Base-by-base conservation (phyloP, 768 basidiomycete genomes). In the Xerocomus brunneocitrinus region DNA sequence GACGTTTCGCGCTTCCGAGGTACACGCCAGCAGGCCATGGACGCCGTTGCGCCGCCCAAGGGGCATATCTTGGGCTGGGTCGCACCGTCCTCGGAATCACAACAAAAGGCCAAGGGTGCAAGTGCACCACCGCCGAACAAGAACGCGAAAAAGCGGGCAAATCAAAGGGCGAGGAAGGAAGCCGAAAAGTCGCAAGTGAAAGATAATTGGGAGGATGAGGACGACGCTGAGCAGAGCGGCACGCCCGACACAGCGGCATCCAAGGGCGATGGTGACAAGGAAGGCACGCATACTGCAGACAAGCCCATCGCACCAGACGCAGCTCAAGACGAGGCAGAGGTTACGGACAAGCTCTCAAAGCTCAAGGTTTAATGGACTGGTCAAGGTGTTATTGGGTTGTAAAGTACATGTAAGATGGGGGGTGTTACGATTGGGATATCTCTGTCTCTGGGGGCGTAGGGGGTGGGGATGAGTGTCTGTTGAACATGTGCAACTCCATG, bases 1-100 rank as follows among this genome's bases (percentile, higher is more conserved):
- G 94, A 98, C 71, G 80, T 95, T 8, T 79, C 81, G n/a, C 83
- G 85, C 45, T 98, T 94, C 71, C 81, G 91, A 49, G 83, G 89
- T 39, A 80, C 83, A 42, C 82, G 84, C 49, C 89, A 91, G 67
- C 77, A 83, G 47, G 82, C 84, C 65, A 79, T 83, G 75, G 91
- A 91, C 53, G 69, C 78, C 25, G 78, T 71, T 58, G 58, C 78
- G 3, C 70, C 88, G 5, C 84, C 88, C 31, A 87, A 88, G 67
- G 87, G 88, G n/a, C 85, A 89, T 62, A 83, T 92, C 61, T 75
- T 91, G 52, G 88, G 93, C 41, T 91, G 90, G 89, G 73, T 78
- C 12, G 79, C 89, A 27, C 81, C 87, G 13, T 71, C 82, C 2
- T 62, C 78, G 30, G 69, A 78, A 27, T 59, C 73, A 5, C 64